Base-by-base conservation (phyloP, 2,329 filamentous ascomycete genomes). In the Apiospora aurea region DNA sequence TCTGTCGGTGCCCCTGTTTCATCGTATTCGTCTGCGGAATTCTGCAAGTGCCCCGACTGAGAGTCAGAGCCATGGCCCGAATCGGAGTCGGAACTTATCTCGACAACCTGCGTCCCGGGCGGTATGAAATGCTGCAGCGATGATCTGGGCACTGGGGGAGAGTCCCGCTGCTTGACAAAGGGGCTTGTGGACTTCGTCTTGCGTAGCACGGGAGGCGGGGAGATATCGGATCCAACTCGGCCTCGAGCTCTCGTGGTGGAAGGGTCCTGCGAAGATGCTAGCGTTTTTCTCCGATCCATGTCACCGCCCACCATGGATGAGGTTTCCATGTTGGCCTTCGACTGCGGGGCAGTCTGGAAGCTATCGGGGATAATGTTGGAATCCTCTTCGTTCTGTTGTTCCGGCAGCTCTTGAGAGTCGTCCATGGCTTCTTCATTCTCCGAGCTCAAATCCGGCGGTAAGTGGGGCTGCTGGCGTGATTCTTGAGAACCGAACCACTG, bases 391-490 rank as follows among this genome's bases (percentile, higher is more conserved):
- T 75, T 79, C 2, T 80, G 79, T 2, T 73, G 71, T n/a, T 75
- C 75, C 1, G 77, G 72, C 6, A 72, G 72, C 6, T 78, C 76
- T 34, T 86, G 85, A 0, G 86, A 75, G 41, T 78, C 83, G 41
- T 80, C 81, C 82, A 86, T 86, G 14, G 80, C 82, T 70, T 84
- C 69, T 86, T 68, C 66, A 34, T 44, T 47, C 16, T 83, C 84
- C 2, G 75, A 46, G 70, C 86, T 80, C 7, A 71, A 75, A 1
- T 75, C 72, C 24, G 73, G 75, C 4, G 73, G 71, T 21, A 71
- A 69, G 43, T 71, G 77, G 2, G 76, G 73, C 44, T 80, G 80
- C 3, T 79, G 72, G 11, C 77, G 75, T 24, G 26, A 26, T 41
- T 64, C 34, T 21, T 64, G 68, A 21, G 68, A 47, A 57, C 26